phyloP scores from a whole-genome alignment of 1,284 basidiomycete genomes.

The Coniferiporia weirii region DNA sequence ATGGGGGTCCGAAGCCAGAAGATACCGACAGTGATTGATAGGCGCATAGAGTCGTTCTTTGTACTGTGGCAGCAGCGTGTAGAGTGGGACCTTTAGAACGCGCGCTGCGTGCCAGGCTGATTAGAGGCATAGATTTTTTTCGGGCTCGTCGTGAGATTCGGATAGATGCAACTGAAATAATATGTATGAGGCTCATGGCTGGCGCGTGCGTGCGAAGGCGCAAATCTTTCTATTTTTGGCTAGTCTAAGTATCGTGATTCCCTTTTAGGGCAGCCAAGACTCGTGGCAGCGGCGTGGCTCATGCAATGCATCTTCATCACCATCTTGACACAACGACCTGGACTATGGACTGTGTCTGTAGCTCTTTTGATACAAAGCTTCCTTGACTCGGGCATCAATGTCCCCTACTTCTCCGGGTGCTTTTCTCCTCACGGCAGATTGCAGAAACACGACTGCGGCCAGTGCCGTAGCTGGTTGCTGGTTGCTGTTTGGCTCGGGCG shows the following conservation, averaged over 20 bases:
- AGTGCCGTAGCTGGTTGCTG: constrained; percentile 1
- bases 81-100: background rate
- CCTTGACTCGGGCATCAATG: background rate
- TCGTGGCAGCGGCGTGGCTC: background rate
- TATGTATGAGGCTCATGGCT: background rate
- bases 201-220: background rate
- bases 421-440: background rate
- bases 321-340: background rate
- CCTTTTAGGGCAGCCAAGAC: constrained; percentile 2
- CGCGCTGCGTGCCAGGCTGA: background rate
- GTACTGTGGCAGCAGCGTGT: background rate
- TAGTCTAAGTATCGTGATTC: background rate
- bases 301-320: background rate
- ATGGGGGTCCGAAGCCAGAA: constrained; percentile 76
- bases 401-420: background rate
- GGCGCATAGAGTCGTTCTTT: constrained; percentile 4
- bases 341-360: background rate
- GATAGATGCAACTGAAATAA: background rate
- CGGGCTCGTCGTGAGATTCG: background rate
- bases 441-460: background rate
- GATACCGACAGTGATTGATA: constrained; percentile 65
- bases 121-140: background rate
- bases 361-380: constrained; percentile 1
- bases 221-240: constrained; percentile 5
- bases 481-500: constrained; percentile 2